A percentile compares a stretch with the other conserved stretches of the same genome.
These are phyloP conservation scores for Nepenthes mirabilis DNA, from an alignment of 148 eudicot genomes.

Conservation along the genomic window DNA sequence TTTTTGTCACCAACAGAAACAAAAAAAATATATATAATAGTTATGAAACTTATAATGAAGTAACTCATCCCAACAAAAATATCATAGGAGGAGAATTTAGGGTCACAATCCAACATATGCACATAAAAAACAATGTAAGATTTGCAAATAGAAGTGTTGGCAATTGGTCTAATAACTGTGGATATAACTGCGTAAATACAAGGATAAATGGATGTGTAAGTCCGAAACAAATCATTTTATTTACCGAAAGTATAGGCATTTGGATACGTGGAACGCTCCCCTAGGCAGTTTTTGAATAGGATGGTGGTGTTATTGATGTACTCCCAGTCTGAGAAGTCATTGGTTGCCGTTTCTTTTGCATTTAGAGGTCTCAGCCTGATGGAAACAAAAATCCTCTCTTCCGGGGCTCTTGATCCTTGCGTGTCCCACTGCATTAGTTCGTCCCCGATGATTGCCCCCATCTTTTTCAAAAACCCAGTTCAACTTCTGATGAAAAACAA, in stretches of 20 bases:
- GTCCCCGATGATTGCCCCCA: conserved; percentile 48
- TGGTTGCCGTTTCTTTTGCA: conserved; percentile 34
- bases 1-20: too few relatives aligned
- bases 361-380: conserved; percentile 78
- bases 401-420: conserved; percentile 25
- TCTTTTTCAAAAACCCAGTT: conserved; percentile 2
- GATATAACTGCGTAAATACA: neutral
- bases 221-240: neutral
- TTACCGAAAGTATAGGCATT: conserved; percentile 62
- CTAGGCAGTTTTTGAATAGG: conserved; percentile 41
- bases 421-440: conserved; percentile 20
- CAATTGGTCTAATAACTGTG: neutral
- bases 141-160: too few relatives aligned
- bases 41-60: too few relatives aligned
- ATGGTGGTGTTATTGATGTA: conserved; percentile 52
- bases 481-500: too few relatives aligned
- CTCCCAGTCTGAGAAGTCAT: conserved; percentile 74
- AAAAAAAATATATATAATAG: too few relatives aligned
- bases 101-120: too few relatives aligned
- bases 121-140: too few relatives aligned
- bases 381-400: conserved; percentile 64
- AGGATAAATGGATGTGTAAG: neutral
- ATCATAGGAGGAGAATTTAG: too few relatives aligned
- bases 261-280: conserved; percentile 45
- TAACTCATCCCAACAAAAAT: too few relatives aligned